Evolutionary conservation across 2,329 filamentous ascomycete species (phyloP), one percentile per base, ranked within the genome.

Genomic region (Metarhizium guizhouense): DNA sequence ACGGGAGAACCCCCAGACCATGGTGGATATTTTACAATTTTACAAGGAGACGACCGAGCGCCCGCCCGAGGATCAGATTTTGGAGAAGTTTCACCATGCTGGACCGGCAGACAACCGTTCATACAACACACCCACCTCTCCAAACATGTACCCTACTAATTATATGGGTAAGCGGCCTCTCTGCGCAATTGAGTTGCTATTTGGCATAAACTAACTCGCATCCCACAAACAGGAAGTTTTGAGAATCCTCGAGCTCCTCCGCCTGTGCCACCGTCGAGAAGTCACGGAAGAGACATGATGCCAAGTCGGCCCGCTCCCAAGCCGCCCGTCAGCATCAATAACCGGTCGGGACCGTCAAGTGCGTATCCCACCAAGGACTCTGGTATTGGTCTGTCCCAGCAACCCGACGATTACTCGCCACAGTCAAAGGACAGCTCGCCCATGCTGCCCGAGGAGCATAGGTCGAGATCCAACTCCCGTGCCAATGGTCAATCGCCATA

Each of bases 71-170:
- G 90, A 96, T 66, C 88, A 89, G 64, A 87, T 94, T 56, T 90
- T 94, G 77, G 92, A 97, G 71, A 99, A 99, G 71, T 96, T 99
- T 70, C 90, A 95, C 65, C 86, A 96, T 74, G 90, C 88, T 54
- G 85, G 86, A 65, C 79, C 85, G 10, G 68, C 74, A 57, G 79
- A 82, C 57, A 66, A 74, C 63, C 76, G 78, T 54, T 72, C 76
- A 61, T 68, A 74, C 61, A 62, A 71, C 61, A 64, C 70, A 61
- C 68, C 72, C 60, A 66, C 74, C 65, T 78, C 79, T 65, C 73
- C 81, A 65, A 74, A 74, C 66, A 76, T 79, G 69, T 78, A 81
- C 65, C 76, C 79, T 56, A 70, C 76, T 60, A 78, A 74, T 60
- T 82, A 81, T 70, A 75, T 75, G 67, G 75, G 78, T 73, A 81